A percentile compares a stretch with the other conserved stretches of the same genome.
These are phyloP conservation scores for Asterella californica DNA, from an alignment of 225 moss, liverwort and hornwort species.

Conservation along the genomic window DNA sequence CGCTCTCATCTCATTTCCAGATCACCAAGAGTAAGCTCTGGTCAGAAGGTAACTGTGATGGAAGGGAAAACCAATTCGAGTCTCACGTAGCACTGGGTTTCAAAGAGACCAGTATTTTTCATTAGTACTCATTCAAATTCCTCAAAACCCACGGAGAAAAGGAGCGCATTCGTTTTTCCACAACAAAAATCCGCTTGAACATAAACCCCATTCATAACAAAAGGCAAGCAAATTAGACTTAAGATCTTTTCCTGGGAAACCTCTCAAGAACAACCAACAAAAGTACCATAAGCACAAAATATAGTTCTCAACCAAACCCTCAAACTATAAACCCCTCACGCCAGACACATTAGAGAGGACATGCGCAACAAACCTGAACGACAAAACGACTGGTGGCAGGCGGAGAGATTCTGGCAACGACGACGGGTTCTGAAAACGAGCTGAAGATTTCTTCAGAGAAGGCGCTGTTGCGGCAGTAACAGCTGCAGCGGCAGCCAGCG, in stretches of 20 bases:
- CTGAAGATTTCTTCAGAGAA: conserved; percentile 1
- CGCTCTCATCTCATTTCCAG: neutral
- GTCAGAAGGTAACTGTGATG: neutral
- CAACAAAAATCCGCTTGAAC: neutral
- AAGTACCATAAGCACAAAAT: neutral
- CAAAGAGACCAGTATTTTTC: neutral
- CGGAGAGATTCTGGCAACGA: conserved; percentile 28
- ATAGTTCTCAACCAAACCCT: neutral
- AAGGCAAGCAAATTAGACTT: neutral
- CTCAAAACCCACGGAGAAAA: neutral
- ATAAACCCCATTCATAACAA: neutral
- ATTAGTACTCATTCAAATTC: neutral
- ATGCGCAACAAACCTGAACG: conserved; percentile 6
- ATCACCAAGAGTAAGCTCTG: neutral
- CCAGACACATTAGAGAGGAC: too few species aligned
- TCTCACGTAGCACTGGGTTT: neutral
- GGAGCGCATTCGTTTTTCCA: neutral
- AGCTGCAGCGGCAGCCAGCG: conserved; percentile 12
- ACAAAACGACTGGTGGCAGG: conserved; percentile 13
- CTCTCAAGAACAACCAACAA: too few species aligned
- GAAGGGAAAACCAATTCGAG: neutral
- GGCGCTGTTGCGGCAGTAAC: neutral
- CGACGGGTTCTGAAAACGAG: conserved; percentile 11
- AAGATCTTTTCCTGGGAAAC: neutral
- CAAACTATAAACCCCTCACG: conserved; percentile 3